phyloP scores from a whole-genome alignment of 2,329 filamentous ascomycete species.

The Cladosporium cucumerinum region DNA sequence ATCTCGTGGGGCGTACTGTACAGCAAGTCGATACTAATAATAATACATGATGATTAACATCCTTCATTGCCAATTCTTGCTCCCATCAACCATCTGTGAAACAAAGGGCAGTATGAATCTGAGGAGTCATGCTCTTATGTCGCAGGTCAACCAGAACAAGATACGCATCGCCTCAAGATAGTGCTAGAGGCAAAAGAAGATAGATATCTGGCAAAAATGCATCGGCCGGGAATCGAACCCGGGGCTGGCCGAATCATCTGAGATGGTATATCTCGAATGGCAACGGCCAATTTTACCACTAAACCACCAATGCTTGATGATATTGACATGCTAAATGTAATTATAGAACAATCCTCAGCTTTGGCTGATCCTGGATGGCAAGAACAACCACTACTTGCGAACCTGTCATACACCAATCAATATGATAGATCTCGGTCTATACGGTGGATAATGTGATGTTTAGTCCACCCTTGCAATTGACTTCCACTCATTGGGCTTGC shows the following conservation, averaged over 20 bases:
- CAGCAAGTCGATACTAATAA: not conserved
- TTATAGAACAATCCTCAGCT: no score
- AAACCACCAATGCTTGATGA: not conserved
- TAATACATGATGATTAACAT: not conserved
- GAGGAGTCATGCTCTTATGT: not conserved
- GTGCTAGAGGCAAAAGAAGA: not conserved
- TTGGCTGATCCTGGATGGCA: not conserved
- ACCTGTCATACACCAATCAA: not conserved
- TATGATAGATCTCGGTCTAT: not conserved
- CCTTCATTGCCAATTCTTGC: not conserved
- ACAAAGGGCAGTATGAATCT: not conserved
- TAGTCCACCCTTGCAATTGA: constrained; percentile 19
- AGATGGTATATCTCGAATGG: not conserved
- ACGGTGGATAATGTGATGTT: not conserved
- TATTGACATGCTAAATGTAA: no score
- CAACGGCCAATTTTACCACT: not conserved
- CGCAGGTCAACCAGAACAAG: not conserved
- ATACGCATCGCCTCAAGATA: not conserved
- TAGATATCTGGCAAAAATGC: not conserved
- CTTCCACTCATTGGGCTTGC: constrained; percentile 20
- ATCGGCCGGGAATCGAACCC: not conserved
- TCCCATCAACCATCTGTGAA: not conserved
- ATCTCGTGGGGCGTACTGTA: not conserved
- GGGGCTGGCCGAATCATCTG: not conserved
- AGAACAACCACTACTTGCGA: not conserved